A percentile compares a stretch with the other conserved stretches of the same genome.
These are phyloP conservation scores for Podospora fimiseda DNA, from an alignment of 495 filamentous ascomycete genomes.

Conservation along the genomic window DNA sequence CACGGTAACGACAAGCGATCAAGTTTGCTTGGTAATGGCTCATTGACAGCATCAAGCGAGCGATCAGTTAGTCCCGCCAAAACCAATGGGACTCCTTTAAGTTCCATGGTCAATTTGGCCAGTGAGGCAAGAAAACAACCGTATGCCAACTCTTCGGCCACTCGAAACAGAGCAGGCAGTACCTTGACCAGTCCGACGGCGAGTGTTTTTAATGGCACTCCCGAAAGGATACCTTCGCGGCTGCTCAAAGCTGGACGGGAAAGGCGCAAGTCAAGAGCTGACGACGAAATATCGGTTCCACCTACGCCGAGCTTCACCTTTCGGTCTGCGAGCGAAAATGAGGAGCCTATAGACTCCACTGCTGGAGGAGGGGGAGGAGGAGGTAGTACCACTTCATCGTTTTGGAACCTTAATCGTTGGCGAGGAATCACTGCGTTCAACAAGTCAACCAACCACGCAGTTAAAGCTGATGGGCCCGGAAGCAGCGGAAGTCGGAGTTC, in stretches of 20 bases:
- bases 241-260: slow-evolving; percentile 8
- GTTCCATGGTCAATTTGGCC: slow-evolving; percentile 32
- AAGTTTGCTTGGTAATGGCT: slow-evolving; percentile 21
- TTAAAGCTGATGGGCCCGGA: slow-evolving; percentile 2
- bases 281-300: slow-evolving; percentile 15
- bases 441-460: slow-evolving; percentile 1
- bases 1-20: slow-evolving; percentile 29
- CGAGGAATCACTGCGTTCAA: slow-evolving; percentile 30
- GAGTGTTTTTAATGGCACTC: slow-evolving; percentile 21
- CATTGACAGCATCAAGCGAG: slow-evolving; percentile 34
- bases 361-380: slow-evolving; percentile 23
- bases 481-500: slow-evolving; percentile 13
- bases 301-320: slow-evolving; percentile 39
- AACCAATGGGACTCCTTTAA: slow-evolving; percentile 27
- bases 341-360: slow-evolving; percentile 21
- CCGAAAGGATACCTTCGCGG: slow-evolving; percentile 8
- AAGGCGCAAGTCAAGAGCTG: slow-evolving; percentile 12
- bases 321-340: slow-evolving; percentile 25
- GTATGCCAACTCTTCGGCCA: slow-evolving; percentile 26
- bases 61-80: slow-evolving; percentile 47
- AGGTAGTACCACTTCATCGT: slow-evolving; percentile 25
- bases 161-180: slow-evolving; percentile 15
- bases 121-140: slow-evolving; percentile 37
- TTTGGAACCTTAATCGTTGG: slow-evolving; percentile 44
- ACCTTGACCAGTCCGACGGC: slow-evolving; percentile 22